These are phyloP conservation scores for Penstemon eatonii DNA, from an alignment of 257 asterid species.

Conservation along the genomic window DNA sequence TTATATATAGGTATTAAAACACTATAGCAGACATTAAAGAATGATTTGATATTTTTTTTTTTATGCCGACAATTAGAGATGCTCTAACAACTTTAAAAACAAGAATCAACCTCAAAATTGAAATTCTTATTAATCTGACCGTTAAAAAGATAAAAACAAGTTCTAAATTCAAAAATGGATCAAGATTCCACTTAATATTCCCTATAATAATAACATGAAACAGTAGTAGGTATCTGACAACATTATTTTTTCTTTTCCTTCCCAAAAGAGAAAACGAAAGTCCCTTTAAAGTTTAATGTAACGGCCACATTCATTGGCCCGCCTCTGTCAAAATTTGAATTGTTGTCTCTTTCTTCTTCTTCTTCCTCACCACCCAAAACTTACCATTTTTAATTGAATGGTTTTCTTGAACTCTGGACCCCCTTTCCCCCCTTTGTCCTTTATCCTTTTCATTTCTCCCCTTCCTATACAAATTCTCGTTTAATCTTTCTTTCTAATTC, in stretches of 20 bases:
- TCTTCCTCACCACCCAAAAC: constrained; percentile 31
- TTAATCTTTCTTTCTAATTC: constrained; percentile 14
- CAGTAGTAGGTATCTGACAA: constrained; percentile 38
- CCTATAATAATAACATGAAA: constrained; percentile 7
- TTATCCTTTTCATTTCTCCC: constrained; percentile 24
- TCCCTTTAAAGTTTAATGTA: constrained; percentile 22
- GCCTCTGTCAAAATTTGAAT: constrained; percentile 56
- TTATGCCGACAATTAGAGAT: too few species aligned
- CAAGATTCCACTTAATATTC: constrained; percentile 40
- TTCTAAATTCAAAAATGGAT: constrained; percentile 44
- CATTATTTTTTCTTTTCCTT: constrained; percentile 23
- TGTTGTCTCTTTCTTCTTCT: constrained; percentile 32
- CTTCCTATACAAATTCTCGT: constrained; percentile 22
- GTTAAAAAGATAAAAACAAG: constrained; percentile 17
- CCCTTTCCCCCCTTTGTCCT: constrained; percentile 28
- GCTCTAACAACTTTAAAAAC: constrained; percentile 15
- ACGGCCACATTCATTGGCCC: constrained; percentile 61
- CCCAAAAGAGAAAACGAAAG: constrained; percentile 5
- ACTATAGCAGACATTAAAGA: too few species aligned
- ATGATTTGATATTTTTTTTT: too few species aligned
- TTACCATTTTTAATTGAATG: constrained; percentile 39
- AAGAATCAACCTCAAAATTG: constrained; percentile 28
- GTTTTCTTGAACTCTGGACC: constrained; percentile 56
- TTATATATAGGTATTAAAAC: too few species aligned
- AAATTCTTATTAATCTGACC: constrained; percentile 34